phyloP scores from a whole-genome alignment of 2,329 filamentous ascomycete genomes.

The Ophiostoma sp. region DNA sequence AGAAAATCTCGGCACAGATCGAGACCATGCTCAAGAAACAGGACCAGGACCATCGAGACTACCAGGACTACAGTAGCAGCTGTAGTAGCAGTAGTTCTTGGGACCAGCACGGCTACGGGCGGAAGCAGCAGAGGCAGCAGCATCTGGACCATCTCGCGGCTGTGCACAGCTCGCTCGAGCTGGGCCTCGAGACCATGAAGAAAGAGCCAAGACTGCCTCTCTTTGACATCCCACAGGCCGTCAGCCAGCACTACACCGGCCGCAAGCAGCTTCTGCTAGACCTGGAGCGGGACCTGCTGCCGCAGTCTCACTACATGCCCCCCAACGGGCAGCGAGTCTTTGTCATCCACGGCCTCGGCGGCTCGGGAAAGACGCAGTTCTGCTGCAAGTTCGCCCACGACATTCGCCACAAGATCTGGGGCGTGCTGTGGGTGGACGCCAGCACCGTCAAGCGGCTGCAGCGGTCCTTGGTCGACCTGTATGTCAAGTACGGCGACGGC shows the following conservation, averaged over 20 bases:
- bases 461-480: neutral
- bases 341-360: conserved; percentile 18
- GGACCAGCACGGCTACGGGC: neutral
- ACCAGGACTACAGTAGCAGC: neutral
- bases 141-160: neutral
- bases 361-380: conserved; percentile 16
- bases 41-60: neutral
- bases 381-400: conserved; percentile 34
- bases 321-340: neutral
- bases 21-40: neutral
- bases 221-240: conserved; percentile 10
- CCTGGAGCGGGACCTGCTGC: neutral
- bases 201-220: neutral
- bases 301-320: neutral
- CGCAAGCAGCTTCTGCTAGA: neutral
- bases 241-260: conserved; percentile 15
- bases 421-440: conserved; percentile 15
- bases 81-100: neutral
- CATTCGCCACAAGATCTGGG: conserved; percentile 13
- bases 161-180: neutral
- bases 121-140: neutral
- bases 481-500: conserved; percentile 4
- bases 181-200: neutral
- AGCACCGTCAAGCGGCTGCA: conserved; percentile 8
- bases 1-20: neutral